Percentiles rank a stretch among this genome's conserved stretches.
Conservation (phyloP, 805 yeast genomes). For the Saccharomyces cerevisiae region DNA sequence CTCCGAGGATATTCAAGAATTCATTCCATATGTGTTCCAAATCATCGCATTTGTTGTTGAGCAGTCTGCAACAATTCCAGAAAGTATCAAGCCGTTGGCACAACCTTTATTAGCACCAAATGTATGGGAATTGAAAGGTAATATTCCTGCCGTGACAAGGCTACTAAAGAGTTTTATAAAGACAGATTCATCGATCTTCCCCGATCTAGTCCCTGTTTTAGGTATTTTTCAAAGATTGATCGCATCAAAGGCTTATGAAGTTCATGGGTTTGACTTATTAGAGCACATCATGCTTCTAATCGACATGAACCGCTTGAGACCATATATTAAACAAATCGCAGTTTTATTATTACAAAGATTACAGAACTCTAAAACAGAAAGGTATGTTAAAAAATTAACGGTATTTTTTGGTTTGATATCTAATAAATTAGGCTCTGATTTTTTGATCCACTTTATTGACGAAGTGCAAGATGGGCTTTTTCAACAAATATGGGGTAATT, state of each 20-base stretch:
- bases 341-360: slow-evolving; percentile 70
- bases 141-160: slow-evolving; percentile 86
- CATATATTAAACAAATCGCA: slow-evolving; percentile 63
- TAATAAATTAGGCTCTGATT: slow-evolving; percentile 40
- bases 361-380: slow-evolving; percentile 74
- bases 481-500: slow-evolving; percentile 40
- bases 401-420: slow-evolving; percentile 52
- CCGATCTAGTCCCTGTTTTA: slow-evolving; percentile 64
- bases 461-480: slow-evolving; percentile 57
- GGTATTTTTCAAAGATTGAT: slow-evolving; percentile 96
- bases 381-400: slow-evolving; percentile 63
- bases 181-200: slow-evolving; percentile 30
- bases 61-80: slow-evolving; percentile 46
- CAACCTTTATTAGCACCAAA: slow-evolving; percentile 82
- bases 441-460: slow-evolving; percentile 58
- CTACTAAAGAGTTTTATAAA: slow-evolving; percentile 59
- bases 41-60: slow-evolving; percentile 74
- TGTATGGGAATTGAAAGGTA: slow-evolving; percentile 90
- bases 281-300: slow-evolving; percentile 57
- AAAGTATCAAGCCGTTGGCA: slow-evolving; percentile 53
- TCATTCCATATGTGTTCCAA: slow-evolving; percentile 88
- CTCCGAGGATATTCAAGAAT: slow-evolving; percentile 84
- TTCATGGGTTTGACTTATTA: slow-evolving; percentile 75
- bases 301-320: slow-evolving; percentile 41
- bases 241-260: slow-evolving; percentile 75